These are phyloP conservation scores for Gaertneriomyces semiglobifer DNA, from an alignment of 192 early-diverging fungal genomes.

Conservation along the genomic window DNA sequence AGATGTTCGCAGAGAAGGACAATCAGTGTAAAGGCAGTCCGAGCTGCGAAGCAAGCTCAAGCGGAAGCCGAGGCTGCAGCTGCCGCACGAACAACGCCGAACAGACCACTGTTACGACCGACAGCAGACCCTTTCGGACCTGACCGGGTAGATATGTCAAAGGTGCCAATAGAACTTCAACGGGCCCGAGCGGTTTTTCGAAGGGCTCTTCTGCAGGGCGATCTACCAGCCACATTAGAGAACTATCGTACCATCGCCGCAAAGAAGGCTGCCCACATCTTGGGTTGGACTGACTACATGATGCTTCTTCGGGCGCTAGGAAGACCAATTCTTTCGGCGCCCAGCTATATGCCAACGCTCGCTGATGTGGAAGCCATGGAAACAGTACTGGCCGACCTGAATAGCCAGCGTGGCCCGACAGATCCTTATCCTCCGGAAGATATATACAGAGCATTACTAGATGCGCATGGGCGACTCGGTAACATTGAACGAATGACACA, in stretches of 20 bases:
- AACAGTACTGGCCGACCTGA: neutral
- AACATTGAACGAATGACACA: constrained; percentile 7
- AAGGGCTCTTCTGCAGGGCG: constrained; percentile 9
- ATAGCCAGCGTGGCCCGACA: neutral
- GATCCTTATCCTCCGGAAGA: constrained; percentile 2
- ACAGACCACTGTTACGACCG: neutral
- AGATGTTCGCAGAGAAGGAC: neutral
- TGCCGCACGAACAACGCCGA: neutral
- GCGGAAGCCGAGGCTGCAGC: neutral
- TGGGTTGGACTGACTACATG: constrained; percentile 5
- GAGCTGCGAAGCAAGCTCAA: neutral
- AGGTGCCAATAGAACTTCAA: constrained; percentile 20
- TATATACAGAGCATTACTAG: constrained; percentile 9
- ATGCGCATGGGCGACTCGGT: neutral
- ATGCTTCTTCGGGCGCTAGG: neutral
- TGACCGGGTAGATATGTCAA: neutral
- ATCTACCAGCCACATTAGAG: constrained; percentile 4
- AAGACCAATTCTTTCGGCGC: neutral
- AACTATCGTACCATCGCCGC: constrained; percentile 11
- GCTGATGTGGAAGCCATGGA: constrained; percentile 2
- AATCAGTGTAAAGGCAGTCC: neutral
- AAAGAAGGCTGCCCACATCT: neutral
- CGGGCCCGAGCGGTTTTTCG: constrained; percentile 15
- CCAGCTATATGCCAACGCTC: neutral
- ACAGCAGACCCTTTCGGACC: neutral